Conservation (phyloP, 2,329 filamentous ascomycete genomes). For the Botrytis medusae region DNA sequence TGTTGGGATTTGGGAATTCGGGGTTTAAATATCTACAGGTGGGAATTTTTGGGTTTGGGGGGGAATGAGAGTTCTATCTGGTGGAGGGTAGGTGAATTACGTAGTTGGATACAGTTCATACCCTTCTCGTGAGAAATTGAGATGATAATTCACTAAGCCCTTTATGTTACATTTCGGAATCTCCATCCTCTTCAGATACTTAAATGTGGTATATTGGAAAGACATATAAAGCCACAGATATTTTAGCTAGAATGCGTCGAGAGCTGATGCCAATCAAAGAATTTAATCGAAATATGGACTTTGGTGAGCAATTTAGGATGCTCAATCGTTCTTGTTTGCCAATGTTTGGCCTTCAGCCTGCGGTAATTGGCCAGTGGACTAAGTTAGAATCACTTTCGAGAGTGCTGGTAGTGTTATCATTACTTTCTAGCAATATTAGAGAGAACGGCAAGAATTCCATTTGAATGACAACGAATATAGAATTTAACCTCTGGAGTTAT, state of each 20-base stretch:
- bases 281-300: too few relatives aligned
- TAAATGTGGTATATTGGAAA: background rate
- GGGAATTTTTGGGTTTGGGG: too few relatives aligned
- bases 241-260: background rate
- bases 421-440: fast-evolving
- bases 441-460: fast-evolving
- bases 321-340: background rate
- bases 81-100: too few relatives aligned
- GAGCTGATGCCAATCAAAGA: too few relatives aligned
- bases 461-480: background rate
- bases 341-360: background rate
- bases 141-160: too few relatives aligned
- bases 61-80: too few relatives aligned
- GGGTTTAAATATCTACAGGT: too few relatives aligned
- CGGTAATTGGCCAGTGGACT: background rate
- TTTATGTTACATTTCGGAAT: background rate
- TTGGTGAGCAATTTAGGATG: too few relatives aligned
- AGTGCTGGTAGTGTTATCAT: background rate
- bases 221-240: background rate
- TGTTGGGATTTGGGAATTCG: too few relatives aligned
- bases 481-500: background rate
- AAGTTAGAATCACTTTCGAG: too few relatives aligned
- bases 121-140: too few relatives aligned
- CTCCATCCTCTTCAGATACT: background rate
- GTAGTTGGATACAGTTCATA: too few relatives aligned